Base-by-base conservation (phyloP, 352 stramenopile species). In the Saprolegnia parasitica region DNA sequence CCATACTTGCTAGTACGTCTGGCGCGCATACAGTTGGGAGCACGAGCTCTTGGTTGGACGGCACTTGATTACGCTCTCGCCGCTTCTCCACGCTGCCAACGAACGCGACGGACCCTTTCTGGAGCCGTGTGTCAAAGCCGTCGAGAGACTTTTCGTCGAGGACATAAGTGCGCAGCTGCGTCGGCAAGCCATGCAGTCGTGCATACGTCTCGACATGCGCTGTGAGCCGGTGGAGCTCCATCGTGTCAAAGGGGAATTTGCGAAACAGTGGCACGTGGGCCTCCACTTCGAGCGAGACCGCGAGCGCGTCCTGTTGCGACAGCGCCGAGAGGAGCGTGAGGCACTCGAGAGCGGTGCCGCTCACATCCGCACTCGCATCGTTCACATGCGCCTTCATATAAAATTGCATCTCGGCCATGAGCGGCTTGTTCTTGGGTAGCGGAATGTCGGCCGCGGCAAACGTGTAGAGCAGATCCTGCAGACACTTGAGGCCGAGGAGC, bases 191-290 rank as follows among this genome's bases (percentile, higher is more conserved):
- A 24, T 35, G 18, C 4, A 24, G 37, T 15, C 21, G 49, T 4
- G 58, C 58, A 56, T 55, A 67, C 40, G 26, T 50, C 42, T 67
- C 39, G 18, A 42, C 58, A 2, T 56, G n/a, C 11, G 49, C 18
- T 4, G 54, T 40, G n/a, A 67, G 40, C 18, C 24, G 39, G 8
- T 10, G 8, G 18, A 29, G 11, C 35, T 67, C 58, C 21, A 40
- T 21, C 0, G 21, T 0, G 5, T 37, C 18, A 24, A 67, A 67
- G 20, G 58, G 58, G 29, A 67, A 67, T 16, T 21, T 23, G 2
- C 58, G 58, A 67, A 67, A 67, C 5, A 67, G 58, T 6, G 58
- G 58, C 37, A 67, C 45, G 24, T 67, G 58, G 42, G 42, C 58
- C 54, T 67, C 58, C 4, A 49, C 58, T 10, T 49, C 42, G 42